Evolutionary conservation across 768 basidiomycete genomes (phyloP), one percentile per base, ranked within the genome.

Genomic region (Glaciozyma antarctica): DNA sequence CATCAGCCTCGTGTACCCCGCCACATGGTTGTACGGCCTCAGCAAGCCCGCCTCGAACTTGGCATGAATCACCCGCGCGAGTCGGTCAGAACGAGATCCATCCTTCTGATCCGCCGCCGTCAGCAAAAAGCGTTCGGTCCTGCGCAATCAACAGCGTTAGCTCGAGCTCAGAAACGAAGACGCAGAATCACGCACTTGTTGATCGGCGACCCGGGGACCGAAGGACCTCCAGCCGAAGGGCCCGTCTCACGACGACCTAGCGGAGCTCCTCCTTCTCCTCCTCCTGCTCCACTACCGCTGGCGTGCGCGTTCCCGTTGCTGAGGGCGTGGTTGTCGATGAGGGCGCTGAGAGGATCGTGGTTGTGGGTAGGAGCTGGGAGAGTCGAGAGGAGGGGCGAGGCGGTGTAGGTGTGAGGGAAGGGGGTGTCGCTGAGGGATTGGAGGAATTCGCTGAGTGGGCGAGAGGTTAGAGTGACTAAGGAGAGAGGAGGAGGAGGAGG

Each of bases 21-120:
- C 92, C 58, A 92, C 90, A 71, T 97, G 95, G 77, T 97, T 93
- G 73, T 94, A 95, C 5, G 94, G 94, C 74, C 90, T 92, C 69
- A 97, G 78, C 51, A 98, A 76, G 0, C 93, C 94, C 3, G 94
- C 94, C 74, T 98, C 93, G 77, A 95, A 97, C 77, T 97, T 98
- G 73, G 88, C 90, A 70, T 88, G 83, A 71, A 97, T 98, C 69
- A 97, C 94, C 64, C 88, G 82, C 70, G 86, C 88, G 58, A 98
- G 78, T 1, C 93, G 84, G 71, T 94, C 89, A 71, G 93, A 88
- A 51, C 94, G 81, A 28, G 90, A 87, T 0, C 93, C 93, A 2
- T 87, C 83, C 61, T 88, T 88, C 73, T 95, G 93, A 76, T 97
- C 94, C 0, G 94, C 94, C 5, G 94, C 93, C 0, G 90, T 93